phyloP scores from a whole-genome alignment of 2,329 filamentous ascomycete species.

The Cladosporium sp. region DNA sequence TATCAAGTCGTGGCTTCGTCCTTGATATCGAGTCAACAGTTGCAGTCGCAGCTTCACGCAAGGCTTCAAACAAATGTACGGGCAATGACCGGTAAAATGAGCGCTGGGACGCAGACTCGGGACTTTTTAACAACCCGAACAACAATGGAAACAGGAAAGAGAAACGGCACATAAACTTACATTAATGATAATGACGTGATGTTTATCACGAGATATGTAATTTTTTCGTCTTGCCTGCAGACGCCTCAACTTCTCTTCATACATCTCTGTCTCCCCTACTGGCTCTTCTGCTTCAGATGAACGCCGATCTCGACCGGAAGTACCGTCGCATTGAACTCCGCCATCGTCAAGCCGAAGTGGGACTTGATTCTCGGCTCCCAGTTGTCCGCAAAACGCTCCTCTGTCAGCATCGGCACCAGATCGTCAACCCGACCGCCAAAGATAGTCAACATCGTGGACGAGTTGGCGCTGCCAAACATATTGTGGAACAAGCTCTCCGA shows the following conservation, averaged over 20 bases:
- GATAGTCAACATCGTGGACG: conserved; percentile 41
- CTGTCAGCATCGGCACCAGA: conserved; percentile 37
- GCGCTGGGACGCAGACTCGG: no score
- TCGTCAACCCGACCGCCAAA: conserved; percentile 38
- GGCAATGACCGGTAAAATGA: no score
- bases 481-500: conserved; percentile 28
- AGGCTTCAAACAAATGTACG: no score
- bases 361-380: conserved; percentile 38
- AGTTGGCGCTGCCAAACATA: conserved; percentile 40
- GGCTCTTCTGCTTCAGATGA: conserved; percentile 24
- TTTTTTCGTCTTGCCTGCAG: no score
- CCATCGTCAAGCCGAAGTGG: conserved; percentile 39
- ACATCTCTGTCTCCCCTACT: background rate
- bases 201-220: no score
- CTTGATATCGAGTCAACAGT: no score
- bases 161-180: no score
- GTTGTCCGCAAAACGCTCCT: conserved; percentile 38
- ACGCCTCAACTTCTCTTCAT: background rate
- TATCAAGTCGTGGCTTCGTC: background rate
- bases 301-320: conserved; percentile 37
- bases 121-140: no score
- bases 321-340: conserved; percentile 39
- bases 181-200: no score
- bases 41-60: no score
- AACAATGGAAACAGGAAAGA: no score